Conservation (phyloP, 768 basidiomycete genomes). For the Dioszegia aurantiaca region DNA sequence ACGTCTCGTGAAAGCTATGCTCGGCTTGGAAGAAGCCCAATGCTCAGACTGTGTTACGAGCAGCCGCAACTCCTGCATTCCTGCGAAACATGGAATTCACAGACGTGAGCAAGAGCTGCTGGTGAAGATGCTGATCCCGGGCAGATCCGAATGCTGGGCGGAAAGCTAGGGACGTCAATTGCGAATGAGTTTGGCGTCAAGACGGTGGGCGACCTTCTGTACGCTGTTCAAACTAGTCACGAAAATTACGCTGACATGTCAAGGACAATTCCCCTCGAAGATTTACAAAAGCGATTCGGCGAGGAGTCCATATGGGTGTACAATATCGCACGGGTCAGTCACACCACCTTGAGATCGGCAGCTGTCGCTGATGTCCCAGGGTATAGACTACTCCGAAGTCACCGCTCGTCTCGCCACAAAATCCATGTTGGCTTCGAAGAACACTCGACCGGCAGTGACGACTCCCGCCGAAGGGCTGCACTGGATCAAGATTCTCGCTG, state of each 20-base stretch:
- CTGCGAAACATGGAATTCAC: constrained; percentile 81
- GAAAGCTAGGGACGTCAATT: constrained; percentile 84
- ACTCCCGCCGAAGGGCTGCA: constrained; percentile 73
- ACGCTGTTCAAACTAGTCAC: constrained; percentile 46
- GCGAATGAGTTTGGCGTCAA: constrained; percentile 84
- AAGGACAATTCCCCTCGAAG: constrained; percentile 52
- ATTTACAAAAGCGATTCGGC: constrained; percentile 55
- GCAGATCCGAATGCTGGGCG: constrained; percentile 89
- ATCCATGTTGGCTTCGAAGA: constrained; percentile 63
- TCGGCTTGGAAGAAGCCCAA: constrained; percentile 91
- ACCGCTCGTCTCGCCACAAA: constrained; percentile 16
- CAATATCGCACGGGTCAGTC: constrained; percentile 73
- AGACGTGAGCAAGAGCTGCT: constrained; percentile 58
- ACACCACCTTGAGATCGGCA: not conserved
- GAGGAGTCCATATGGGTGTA: constrained; percentile 75
- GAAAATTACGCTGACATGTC: constrained; percentile 1
- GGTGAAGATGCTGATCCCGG: constrained; percentile 4
- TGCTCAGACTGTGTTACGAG: constrained; percentile 78
- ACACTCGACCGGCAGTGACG: constrained; percentile 73
- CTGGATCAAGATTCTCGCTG: constrained; percentile 87
- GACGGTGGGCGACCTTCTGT: constrained; percentile 88
- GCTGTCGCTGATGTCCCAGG: constrained; percentile 54
- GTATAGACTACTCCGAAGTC: constrained; percentile 72
- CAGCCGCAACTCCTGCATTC: constrained; percentile 77
- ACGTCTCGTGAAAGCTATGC: constrained; percentile 63